A percentile compares a stretch with the other conserved stretches of the same genome.
These are phyloP conservation scores for Pseudoturritis turrita DNA, from an alignment of 345 rosid genomes.

Conservation along the genomic window DNA sequence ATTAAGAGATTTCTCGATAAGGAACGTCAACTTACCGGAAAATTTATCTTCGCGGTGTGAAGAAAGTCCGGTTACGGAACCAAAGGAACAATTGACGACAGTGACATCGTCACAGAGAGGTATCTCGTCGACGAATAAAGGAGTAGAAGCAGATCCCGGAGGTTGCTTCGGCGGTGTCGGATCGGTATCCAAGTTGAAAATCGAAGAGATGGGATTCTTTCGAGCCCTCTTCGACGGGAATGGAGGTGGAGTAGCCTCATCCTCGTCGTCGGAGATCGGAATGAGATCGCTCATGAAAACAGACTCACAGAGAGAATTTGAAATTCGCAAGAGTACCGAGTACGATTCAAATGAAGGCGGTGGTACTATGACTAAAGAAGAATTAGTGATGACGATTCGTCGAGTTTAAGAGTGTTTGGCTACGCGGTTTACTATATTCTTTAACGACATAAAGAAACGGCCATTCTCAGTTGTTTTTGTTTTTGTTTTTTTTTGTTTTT, in stretches of 20 bases:
- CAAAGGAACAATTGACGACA: conserved; percentile 31
- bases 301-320: background rate
- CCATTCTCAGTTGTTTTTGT: too few relatives aligned
- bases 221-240: conserved; percentile 10
- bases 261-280: conserved; percentile 23
- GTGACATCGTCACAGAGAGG: conserved; percentile 40
- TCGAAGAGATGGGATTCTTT: background rate
- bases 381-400: background rate
- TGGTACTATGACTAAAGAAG: background rate
- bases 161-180: conserved; percentile 25
- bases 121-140: conserved; percentile 50
- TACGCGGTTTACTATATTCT: background rate
- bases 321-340: background rate
- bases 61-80: conserved; percentile 26
- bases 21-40: conserved; percentile 31
- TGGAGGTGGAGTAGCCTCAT: background rate
- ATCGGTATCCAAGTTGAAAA: background rate
- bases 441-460: too few relatives aligned
- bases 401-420: background rate
- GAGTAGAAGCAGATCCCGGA: conserved; percentile 31
- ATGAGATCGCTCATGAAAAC: conserved; percentile 18
- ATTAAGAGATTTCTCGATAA: background rate
- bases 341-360: background rate
- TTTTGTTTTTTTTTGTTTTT: too few relatives aligned
- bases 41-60: conserved; percentile 14